Base-by-base conservation (phyloP, 225 moss, liverwort and hornwort genomes). In the Sphagnum tenellum region DNA sequence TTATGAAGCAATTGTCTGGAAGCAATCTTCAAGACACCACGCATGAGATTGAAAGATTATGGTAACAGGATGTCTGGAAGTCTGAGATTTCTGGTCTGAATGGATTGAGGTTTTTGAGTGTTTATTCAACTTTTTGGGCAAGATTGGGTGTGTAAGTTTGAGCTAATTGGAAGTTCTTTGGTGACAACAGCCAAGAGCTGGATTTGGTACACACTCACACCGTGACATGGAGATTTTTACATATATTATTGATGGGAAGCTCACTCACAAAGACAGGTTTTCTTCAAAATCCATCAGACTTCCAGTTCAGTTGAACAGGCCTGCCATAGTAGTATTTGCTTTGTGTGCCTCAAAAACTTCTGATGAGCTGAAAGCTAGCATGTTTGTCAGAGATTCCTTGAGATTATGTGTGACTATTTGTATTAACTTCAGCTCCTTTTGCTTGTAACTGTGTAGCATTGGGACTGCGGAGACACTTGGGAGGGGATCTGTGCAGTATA, bases 141-240 rank as follows among this genome's bases (percentile, higher is more conserved):
- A 29, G 1, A 29, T 29, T 29, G 29, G 29, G 29, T 29, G 29
- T 29, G 29, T 29, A 29, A 29, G 29, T 29, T 29, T 29, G 29
- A 29, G 29, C 29, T 29, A 29, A 29, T 0, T 61, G 14, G 61
- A 14, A 61, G 5, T 8, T 29, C 8, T 61, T 8, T 61, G 44
- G 61, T 61, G 10, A 3, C 13, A 12, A 52, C 76, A 94, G 91
- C 91, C 91, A 2, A 86, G 76, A 64, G 58, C 91, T 56, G 91
- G 94, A 47, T 95, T 95, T 56, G 91, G 89, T 46, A 82, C 81
- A 29, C 94, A 95, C 65, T 64, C 86, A n/a, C 94, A 95, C 49
- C 83, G 88, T 53, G 91, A 95, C 72, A 91, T 91, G 89, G 94
- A 95, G 77, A 95, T 95, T 60, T 84, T 92, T 62, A 95, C 92